phyloP scores from a whole-genome alignment of 495 filamentous ascomycete genomes.

The Daldinia concentrica region DNA sequence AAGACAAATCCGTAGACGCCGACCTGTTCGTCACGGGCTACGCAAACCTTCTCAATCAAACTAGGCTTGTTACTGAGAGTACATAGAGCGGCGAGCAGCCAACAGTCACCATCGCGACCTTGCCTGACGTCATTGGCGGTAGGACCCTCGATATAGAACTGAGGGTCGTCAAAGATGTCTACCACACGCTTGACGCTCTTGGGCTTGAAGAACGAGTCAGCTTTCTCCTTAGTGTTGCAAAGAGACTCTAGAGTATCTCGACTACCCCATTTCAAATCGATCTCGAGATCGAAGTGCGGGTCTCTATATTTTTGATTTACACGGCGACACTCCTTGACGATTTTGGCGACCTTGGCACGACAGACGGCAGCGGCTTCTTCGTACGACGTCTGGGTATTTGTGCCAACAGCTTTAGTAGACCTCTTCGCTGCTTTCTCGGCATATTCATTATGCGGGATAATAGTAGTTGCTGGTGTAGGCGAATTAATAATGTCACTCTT shows the following conservation, averaged over 20 bases:
- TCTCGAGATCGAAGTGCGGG: conserved; percentile 86
- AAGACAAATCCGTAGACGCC: conserved; percentile 97
- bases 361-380: conserved; percentile 77
- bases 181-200: conserved; percentile 72
- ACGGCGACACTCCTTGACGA: conserved; percentile 81
- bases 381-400: conserved; percentile 68
- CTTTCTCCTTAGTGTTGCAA: conserved; percentile 45
- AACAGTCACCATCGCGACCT: conserved; percentile 86
- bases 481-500: background rate
- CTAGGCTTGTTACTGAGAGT: conserved; percentile 83
- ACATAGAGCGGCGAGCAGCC: conserved; percentile 87
- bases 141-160: conserved; percentile 85
- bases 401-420: conserved; percentile 53
- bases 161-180: conserved; percentile 88
- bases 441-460: conserved; percentile 79
- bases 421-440: conserved; percentile 72
- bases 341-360: conserved; percentile 77
- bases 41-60: conserved; percentile 83
- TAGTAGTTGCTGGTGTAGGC: conserved; percentile 65
- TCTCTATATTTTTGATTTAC: conserved; percentile 93
- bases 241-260: conserved; percentile 73
- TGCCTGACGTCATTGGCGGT: conserved; percentile 85
- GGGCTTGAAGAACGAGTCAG: conserved; percentile 56
- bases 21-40: conserved; percentile 78
- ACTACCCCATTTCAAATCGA: conserved; percentile 71